phyloP scores from a whole-genome alignment of 192 early-diverging fungal species.

The Umbelopsis isabellina region DNA sequence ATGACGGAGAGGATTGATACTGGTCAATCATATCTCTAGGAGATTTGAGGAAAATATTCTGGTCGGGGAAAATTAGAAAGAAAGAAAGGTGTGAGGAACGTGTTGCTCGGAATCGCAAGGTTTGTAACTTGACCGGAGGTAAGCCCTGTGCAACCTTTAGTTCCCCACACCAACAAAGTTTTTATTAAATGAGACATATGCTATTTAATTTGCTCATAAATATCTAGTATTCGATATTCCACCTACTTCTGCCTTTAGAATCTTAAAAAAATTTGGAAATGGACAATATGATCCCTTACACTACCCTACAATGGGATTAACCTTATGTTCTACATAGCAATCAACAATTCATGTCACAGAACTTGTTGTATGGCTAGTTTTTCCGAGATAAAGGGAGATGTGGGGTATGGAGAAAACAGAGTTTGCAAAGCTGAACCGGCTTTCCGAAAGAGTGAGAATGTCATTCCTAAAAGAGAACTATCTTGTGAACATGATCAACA shows the following conservation, averaged over 20 bases:
- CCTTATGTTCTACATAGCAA: neutral
- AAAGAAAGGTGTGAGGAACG: neutral
- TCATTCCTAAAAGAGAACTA: neutral
- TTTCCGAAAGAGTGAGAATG: neutral
- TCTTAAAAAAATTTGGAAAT: too few relatives aligned
- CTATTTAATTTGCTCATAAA: neutral
- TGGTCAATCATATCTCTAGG: constrained; percentile 19
- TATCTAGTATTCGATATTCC: too few relatives aligned
- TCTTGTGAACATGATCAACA: neutral
- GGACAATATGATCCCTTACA: too few relatives aligned
- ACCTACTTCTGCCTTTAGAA: too few relatives aligned
- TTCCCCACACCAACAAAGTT: neutral
- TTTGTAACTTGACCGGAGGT: neutral
- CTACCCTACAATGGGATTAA: neutral
- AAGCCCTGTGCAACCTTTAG: neutral
- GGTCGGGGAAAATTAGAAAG: constrained; percentile 11
- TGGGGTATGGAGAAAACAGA: neutral
- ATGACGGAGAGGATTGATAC: neutral
- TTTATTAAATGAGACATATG: neutral
- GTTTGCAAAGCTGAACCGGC: neutral
- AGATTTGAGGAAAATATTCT: constrained; percentile 18
- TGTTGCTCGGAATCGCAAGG: constrained; percentile 6
- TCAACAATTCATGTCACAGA: neutral
- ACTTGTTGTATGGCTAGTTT: neutral
- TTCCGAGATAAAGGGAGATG: neutral